These are phyloP conservation scores for Cryphonectria carpinicola DNA, from an alignment of 2,329 filamentous ascomycete genomes.

Conservation along the genomic window DNA sequence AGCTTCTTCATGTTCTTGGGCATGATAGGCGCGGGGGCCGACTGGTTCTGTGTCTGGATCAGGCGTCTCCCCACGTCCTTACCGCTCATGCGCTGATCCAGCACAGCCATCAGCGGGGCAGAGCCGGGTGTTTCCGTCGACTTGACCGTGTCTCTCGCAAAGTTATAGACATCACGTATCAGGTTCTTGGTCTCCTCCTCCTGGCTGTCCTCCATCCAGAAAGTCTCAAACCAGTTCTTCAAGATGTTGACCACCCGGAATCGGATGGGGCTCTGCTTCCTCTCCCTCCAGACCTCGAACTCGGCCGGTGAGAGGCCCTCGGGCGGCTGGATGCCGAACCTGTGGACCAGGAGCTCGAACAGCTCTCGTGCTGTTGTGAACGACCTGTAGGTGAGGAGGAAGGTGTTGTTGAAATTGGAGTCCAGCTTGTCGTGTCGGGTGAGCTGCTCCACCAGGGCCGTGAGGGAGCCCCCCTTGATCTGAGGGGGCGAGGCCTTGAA, in stretches of 20 bases:
- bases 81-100: constrained; percentile 86
- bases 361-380: constrained; percentile 90
- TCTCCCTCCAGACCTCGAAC: constrained; percentile 85
- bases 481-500: constrained; percentile 74
- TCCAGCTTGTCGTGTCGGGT: constrained; percentile 96
- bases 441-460: constrained; percentile 89
- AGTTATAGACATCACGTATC: constrained; percentile 85
- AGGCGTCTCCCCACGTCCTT: constrained; percentile 88
- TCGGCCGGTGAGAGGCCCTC: constrained; percentile 76
- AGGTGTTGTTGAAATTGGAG: constrained; percentile 95
- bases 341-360: constrained; percentile 88
- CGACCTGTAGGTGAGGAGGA: constrained; percentile 93
- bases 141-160: constrained; percentile 89
- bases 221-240: constrained; percentile 98
- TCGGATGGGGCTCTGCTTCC: constrained; percentile 93
- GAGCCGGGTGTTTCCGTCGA: constrained; percentile 92
- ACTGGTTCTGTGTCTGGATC: constrained; percentile 81
- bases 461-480: constrained; percentile 86
- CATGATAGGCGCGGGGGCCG: constrained; percentile 85
- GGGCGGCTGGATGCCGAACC: constrained; percentile 91
- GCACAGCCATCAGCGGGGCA: constrained; percentile 77
- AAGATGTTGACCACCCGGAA: constrained; percentile 97
- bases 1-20: constrained; percentile 99
- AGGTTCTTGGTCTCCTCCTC: constrained; percentile 77
- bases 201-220: constrained; percentile 96